Evolutionary conservation across 2,329 filamentous ascomycete species (phyloP).

Genomic region (Verticillium zaregamsianum): DNA sequence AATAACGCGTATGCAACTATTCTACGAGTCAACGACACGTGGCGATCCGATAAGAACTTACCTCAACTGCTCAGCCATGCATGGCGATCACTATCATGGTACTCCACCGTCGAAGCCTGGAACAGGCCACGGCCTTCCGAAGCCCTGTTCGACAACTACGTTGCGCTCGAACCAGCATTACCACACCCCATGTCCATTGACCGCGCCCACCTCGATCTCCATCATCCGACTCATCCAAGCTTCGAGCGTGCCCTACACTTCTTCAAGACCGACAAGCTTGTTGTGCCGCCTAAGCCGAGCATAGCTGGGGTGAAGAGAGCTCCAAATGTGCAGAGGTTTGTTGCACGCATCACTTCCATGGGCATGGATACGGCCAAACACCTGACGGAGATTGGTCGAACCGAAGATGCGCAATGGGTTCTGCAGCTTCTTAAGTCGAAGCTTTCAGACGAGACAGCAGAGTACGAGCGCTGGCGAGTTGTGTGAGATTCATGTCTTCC

Average conservation of each 20-base stretch:
- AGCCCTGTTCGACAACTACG: slow-evolving; percentile 48
- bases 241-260: slow-evolving; percentile 42
- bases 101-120: slow-evolving; percentile 47
- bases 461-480: not conserved
- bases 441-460: slow-evolving; percentile 16
- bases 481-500: not conserved
- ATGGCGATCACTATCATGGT: slow-evolving; percentile 47
- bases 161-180: slow-evolving; percentile 14
- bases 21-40: slow-evolving; percentile 39
- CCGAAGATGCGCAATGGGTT: slow-evolving; percentile 35
- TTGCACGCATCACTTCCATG: slow-evolving; percentile 12
- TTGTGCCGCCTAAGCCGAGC: not conserved
- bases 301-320: not conserved
- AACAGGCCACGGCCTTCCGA: slow-evolving; percentile 40
- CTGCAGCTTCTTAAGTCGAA: slow-evolving; percentile 31
- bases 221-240: slow-evolving; percentile 49
- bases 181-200: slow-evolving; percentile 26
- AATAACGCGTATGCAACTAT: slow-evolving; percentile 47
- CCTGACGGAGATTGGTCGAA: slow-evolving; percentile 34
- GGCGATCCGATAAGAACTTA: slow-evolving; percentile 29
- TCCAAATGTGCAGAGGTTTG: not conserved
- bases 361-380: slow-evolving; percentile 38
- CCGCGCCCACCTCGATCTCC: slow-evolving; percentile 49
- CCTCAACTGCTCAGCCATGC: slow-evolving; percentile 31
- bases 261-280: slow-evolving; percentile 20